Conservation (phyloP, 331 rosid genomes). For the Rhamnella rubrinervis region DNA sequence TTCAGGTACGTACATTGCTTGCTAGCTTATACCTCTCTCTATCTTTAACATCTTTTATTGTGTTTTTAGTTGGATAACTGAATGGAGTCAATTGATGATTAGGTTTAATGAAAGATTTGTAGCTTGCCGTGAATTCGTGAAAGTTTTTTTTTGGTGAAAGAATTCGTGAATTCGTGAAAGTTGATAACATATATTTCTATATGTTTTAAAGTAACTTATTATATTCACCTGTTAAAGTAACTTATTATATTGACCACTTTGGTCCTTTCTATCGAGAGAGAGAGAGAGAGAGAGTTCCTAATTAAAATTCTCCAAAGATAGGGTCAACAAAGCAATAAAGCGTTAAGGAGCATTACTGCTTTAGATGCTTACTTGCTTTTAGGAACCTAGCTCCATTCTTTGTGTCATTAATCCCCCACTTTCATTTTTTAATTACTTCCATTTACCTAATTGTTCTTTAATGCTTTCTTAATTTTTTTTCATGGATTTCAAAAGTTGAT, state of each 20-base stretch:
- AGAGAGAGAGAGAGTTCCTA: slow-evolving; percentile 2
- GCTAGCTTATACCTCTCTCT: not conserved
- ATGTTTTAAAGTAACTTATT: not conserved
- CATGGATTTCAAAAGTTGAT: slow-evolving; percentile 13
- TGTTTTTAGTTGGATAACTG: no score
- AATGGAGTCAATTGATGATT: no score
- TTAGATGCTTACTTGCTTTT: slow-evolving; percentile 24
- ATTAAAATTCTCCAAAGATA: slow-evolving; percentile 4
- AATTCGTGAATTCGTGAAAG: no score
- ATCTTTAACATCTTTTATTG: no score
- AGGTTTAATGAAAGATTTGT: no score
- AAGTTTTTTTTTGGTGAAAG: no score
- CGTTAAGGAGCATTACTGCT: slow-evolving; percentile 13
- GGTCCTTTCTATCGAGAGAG: slow-evolving; percentile 11
- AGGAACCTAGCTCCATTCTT: slow-evolving; percentile 18
- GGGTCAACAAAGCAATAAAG: slow-evolving; percentile 30
- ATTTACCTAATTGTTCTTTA: not conserved
- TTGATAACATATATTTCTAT: not conserved
- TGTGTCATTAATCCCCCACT: slow-evolving; percentile 18
- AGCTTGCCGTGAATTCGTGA: not conserved
- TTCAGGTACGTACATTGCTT: slow-evolving; percentile 25
- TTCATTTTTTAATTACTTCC: slow-evolving; percentile 2
- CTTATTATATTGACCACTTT: slow-evolving; percentile 13
- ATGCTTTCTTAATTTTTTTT: slow-evolving; percentile 16
- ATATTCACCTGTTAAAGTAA: not conserved